Evolutionary conservation across 495 filamentous ascomycete species (phyloP).

Genomic region (Acidomyces sp.): DNA sequence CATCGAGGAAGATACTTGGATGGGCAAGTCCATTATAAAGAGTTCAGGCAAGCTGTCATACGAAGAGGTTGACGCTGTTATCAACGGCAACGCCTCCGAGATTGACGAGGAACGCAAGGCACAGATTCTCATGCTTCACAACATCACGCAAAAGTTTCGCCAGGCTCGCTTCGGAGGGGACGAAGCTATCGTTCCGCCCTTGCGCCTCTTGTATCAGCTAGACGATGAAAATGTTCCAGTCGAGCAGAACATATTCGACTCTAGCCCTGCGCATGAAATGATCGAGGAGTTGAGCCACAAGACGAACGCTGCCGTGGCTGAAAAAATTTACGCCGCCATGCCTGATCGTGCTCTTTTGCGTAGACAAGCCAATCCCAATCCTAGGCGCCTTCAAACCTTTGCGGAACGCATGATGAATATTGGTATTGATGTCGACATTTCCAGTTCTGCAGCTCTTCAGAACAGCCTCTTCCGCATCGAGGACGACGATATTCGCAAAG

Average conservation of each 20-base stretch:
- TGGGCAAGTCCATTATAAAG: slow-evolving; percentile 88
- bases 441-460: slow-evolving; percentile 80
- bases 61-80: slow-evolving; percentile 67
- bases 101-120: slow-evolving; percentile 49
- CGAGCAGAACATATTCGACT: slow-evolving; percentile 90
- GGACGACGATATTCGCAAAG: slow-evolving; percentile 78
- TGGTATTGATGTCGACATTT: slow-evolving; percentile 74
- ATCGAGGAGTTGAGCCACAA: slow-evolving; percentile 91
- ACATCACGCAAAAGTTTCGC: slow-evolving; percentile 73
- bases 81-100: slow-evolving; percentile 36
- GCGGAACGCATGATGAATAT: slow-evolving; percentile 84
- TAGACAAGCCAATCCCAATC: slow-evolving; percentile 70
- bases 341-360: slow-evolving; percentile 89
- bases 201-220: slow-evolving; percentile 82
- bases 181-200: slow-evolving; percentile 57
- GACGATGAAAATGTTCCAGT: slow-evolving; percentile 97
- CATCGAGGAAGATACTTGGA: slow-evolving; percentile 73
- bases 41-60: slow-evolving; percentile 74
- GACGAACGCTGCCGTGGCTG: slow-evolving; percentile 76
- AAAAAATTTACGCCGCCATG: slow-evolving; percentile 63
- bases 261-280: slow-evolving; percentile 75
- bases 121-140: slow-evolving; percentile 61
- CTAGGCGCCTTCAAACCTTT: slow-evolving; percentile 77
- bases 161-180: slow-evolving; percentile 71
- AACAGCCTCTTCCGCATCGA: slow-evolving; percentile 85